Evolutionary conservation across 352 stramenopile species (phyloP), one percentile per base, ranked within the genome.

Genomic region (Bremia lactucae): DNA sequence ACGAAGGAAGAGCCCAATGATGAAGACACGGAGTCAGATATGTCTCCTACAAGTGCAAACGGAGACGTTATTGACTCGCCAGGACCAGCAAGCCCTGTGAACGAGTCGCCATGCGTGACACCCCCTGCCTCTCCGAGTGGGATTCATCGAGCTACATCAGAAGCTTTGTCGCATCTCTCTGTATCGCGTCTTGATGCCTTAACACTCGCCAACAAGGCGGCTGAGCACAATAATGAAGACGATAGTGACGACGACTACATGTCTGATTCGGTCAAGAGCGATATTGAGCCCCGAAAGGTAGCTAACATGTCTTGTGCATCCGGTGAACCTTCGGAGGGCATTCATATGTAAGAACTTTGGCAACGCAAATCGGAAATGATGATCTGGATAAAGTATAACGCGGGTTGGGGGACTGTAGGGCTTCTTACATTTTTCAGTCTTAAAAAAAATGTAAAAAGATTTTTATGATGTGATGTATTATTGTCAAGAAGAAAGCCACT

Each of bases 261-360:
- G 44, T 84, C 72, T 33, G 76, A 88, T 56, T 88, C 76, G 49
- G 73, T 86, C 22, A 74, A 68, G 50, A 88, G 76, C 54, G 73
- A 84, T 46, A 88, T 88, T 47, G 68, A 73, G 41, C 66, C 76
- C 24, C 68, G 71, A 55, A 67, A 78, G 59, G 72, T 88, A 35
- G 72, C 59, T 39, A 63, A 52, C 41, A 49, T 83, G 37, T 74
- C 65, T 13, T 57, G 55, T 15, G 71, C 62, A 21, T 61, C 53
- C 36, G 76, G 73, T 46, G 41, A 72, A 26, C 56, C 54, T 45
- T 80, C 68, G 23, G 68, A 72, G 36, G 76, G 76, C 37, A 83
- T 88, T 48, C 56, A 70, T 29, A 88, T 88, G 71, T 88, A 69
- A 70, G 15, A n/a, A 29, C 2, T n/a, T 33, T 33, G n/a, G n/a